A percentile compares a stretch with the other conserved stretches of the same genome.
Evolutionary conservation across 306 rosid genomes (phyloP).

Genomic region (Sindora glabra): DNA sequence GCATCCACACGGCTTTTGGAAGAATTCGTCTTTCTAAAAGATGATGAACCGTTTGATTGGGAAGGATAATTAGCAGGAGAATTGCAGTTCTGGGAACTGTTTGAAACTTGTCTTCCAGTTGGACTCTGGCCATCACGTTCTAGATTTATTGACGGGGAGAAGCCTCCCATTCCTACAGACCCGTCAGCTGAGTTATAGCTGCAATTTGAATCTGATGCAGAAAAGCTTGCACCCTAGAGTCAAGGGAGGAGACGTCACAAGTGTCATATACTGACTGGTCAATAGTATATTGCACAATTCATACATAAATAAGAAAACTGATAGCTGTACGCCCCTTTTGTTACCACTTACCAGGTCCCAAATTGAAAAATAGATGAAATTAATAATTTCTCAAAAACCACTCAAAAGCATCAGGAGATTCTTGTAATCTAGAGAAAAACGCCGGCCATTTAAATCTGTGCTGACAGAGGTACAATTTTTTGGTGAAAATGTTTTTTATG

Average conservation of each 20-base stretch:
- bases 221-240: constrained; percentile 33
- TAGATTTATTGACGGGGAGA: constrained; percentile 18
- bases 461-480: too few species aligned
- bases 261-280: constrained; percentile 7
- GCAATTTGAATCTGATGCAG: constrained; percentile 33
- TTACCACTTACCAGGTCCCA: too few species aligned
- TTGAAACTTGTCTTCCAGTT: constrained; percentile 21
- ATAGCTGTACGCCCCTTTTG: constrained; percentile 15
- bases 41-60: too few species aligned
- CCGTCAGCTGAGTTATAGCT: constrained; percentile 36
- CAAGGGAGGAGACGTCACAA: constrained; percentile 13
- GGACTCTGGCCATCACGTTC: constrained; percentile 15
- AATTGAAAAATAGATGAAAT: too few species aligned
- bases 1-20: constrained; percentile 31
- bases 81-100: too few species aligned
- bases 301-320: constrained; percentile 5
- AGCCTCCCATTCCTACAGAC: constrained; percentile 23
- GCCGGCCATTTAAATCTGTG: constrained; percentile 2
- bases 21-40: too few species aligned
- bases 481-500: too few species aligned
- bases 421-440: too few species aligned
- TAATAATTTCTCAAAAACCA: too few species aligned
- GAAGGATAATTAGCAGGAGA: constrained; percentile 15
- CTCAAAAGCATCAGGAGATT: too few species aligned
- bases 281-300: constrained; percentile 9